A percentile compares a stretch with the other conserved stretches of the same genome.
Evolutionary conservation across 2,329 filamentous ascomycete genomes (phyloP).

Genomic region (Chrysoporthe puriensis): DNA sequence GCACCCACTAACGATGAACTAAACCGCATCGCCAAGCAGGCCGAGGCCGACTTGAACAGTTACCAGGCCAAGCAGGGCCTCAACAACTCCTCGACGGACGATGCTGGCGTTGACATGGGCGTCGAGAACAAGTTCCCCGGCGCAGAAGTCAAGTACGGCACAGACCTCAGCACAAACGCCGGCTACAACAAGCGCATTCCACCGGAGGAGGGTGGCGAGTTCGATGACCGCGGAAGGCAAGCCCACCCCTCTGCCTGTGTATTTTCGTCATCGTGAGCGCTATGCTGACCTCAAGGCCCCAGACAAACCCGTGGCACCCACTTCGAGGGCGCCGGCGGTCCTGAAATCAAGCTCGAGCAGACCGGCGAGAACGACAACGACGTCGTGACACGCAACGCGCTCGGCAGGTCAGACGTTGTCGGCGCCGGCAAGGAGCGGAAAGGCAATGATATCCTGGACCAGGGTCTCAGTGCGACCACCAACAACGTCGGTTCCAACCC

Average conservation of each 20-base stretch:
- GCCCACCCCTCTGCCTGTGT: conserved; percentile 14
- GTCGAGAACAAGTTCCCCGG: conserved; percentile 50
- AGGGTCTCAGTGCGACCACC: conserved; percentile 44
- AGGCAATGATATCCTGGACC: conserved; percentile 36
- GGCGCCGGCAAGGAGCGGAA: conserved; percentile 17
- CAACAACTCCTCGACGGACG: conserved; percentile 44
- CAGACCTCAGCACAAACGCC: conserved; percentile 50
- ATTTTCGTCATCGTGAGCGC: background rate
- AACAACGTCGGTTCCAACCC: conserved; percentile 44
- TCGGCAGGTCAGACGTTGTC: conserved; percentile 31
- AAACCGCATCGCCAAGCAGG: conserved; percentile 48
- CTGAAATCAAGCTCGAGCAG: conserved; percentile 45
- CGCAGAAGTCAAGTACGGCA: conserved; percentile 44
- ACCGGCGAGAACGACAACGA: conserved; percentile 45
- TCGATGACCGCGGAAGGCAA: conserved; percentile 51
- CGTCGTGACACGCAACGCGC: conserved; percentile 36
- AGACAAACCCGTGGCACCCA: conserved; percentile 50
- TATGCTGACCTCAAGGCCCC: conserved; percentile 22
- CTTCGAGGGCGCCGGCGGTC: conserved; percentile 49
- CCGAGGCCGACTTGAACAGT: conserved; percentile 52
- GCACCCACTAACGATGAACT: conserved; percentile 39
- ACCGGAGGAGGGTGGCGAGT: conserved; percentile 48
- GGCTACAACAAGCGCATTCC: conserved; percentile 52
- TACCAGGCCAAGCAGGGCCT: conserved; percentile 53
- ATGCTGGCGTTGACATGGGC: conserved; percentile 47